phyloP scores from a whole-genome alignment of 306 rosid genomes.

The Cucumis hystrix region DNA sequence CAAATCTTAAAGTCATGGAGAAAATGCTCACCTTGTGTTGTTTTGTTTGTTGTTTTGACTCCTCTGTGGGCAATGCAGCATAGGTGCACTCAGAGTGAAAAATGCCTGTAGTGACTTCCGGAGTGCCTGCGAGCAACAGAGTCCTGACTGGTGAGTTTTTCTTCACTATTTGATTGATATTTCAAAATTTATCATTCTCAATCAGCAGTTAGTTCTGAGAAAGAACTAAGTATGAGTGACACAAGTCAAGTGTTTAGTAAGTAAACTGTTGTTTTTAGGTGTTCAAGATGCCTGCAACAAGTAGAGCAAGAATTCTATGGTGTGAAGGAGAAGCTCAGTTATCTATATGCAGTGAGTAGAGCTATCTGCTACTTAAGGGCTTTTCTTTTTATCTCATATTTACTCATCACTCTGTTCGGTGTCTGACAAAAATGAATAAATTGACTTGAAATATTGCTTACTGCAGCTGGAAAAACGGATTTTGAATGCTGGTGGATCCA shows the following conservation, averaged over 20 bases:
- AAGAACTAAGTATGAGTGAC: background rate
- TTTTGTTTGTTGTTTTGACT: background rate
- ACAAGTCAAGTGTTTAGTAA: background rate
- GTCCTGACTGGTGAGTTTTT: slow-evolving; percentile 66
- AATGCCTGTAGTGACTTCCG: slow-evolving; percentile 77
- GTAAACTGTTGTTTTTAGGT: slow-evolving; percentile 32
- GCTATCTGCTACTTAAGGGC: background rate
- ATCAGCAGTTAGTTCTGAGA: background rate
- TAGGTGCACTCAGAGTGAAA: slow-evolving; percentile 89
- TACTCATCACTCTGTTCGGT: background rate
- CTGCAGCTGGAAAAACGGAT: slow-evolving; percentile 93
- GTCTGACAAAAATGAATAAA: background rate
- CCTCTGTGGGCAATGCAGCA: slow-evolving; percentile 25
- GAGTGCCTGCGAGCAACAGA: slow-evolving; percentile 72
- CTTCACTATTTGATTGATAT: background rate
- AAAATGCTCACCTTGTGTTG: background rate
- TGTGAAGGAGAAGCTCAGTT: slow-evolving; percentile 83
- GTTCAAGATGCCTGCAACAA: slow-evolving; percentile 75
- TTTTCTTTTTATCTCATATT: background rate
- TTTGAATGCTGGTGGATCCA: slow-evolving; percentile 85
- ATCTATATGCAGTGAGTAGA: slow-evolving; percentile 37
- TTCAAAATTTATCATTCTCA: background rate
- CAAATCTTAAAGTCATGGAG: background rate
- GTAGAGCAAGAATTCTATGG: slow-evolving; percentile 70
- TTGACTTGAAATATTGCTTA: slow-evolving; percentile 1